Conservation (phyloP, 148 eudicot genomes). For the Polygonum aviculare region DNA sequence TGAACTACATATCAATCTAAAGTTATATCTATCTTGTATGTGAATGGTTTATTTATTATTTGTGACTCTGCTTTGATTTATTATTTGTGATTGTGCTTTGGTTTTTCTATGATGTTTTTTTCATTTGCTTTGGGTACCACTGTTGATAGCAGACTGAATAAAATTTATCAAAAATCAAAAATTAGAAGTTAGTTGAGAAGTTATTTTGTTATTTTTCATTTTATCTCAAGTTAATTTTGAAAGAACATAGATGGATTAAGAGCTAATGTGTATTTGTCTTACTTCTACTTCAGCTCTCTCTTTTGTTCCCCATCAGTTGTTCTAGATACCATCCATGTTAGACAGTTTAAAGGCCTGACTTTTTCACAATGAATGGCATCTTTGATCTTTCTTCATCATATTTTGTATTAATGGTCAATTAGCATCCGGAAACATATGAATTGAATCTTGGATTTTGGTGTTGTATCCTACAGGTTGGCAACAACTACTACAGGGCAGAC, state of each 20-base stretch:
- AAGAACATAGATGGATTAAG: background rate
- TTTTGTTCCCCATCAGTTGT: too few relatives aligned
- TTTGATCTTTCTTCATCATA: background rate
- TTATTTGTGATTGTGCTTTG: background rate
- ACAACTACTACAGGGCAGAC: constrained; percentile 82
- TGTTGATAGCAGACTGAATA: too few relatives aligned
- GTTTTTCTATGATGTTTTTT: too few relatives aligned
- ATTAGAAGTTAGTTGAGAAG: too few relatives aligned
- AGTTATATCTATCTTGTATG: too few relatives aligned
- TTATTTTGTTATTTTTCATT: too few relatives aligned
- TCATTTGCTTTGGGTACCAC: too few relatives aligned
- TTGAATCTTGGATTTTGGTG: background rate
- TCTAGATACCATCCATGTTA: too few relatives aligned
- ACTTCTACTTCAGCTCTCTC: background rate
- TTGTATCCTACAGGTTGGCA: constrained; percentile 44
- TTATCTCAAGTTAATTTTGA: too few relatives aligned
- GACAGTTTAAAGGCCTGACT: too few relatives aligned
- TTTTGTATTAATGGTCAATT: background rate
- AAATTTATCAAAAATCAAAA: too few relatives aligned
- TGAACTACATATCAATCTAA: too few relatives aligned
- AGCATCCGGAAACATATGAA: background rate
- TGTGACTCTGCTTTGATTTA: background rate
- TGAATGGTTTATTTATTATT: background rate
- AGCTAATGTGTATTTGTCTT: background rate
- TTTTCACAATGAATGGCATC: background rate